Evolutionary conservation across 345 rosid genomes (phyloP).

Genomic region (Eucalyptus brandiana): DNA sequence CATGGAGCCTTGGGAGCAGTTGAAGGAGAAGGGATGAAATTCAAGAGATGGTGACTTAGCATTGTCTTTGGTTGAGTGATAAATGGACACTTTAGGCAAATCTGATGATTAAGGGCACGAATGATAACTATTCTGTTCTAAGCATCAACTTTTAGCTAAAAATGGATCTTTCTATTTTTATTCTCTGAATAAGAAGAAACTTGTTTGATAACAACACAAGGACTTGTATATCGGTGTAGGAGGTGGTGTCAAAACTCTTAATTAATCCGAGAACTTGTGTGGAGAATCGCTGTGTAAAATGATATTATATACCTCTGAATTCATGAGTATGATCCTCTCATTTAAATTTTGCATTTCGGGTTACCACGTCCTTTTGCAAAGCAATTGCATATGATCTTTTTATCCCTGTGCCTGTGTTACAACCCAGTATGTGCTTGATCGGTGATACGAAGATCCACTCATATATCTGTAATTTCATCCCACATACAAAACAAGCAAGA

Average conservation of each 20-base stretch:
- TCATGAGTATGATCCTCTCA: neutral
- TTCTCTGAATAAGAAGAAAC: too few relatives aligned
- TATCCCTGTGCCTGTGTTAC: neutral
- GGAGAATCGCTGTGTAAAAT: neutral
- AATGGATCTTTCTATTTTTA: too few relatives aligned
- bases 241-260: neutral
- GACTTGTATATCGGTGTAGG: neutral
- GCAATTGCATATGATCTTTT: neutral
- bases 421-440: neutral
- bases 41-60: neutral
- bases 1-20: neutral
- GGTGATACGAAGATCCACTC: neutral
- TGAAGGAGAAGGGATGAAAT: neutral
- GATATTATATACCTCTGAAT: neutral
- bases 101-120: neutral
- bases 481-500: neutral
- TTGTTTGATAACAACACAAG: too few relatives aligned
- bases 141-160: too few relatives aligned
- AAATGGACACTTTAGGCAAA: neutral
- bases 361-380: neutral
- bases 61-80: neutral
- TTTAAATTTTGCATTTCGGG: neutral
- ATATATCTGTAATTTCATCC: neutral
- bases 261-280: neutral
- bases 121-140: too few relatives aligned